Evolutionary conservation across 2,329 filamentous ascomycete genomes (phyloP).

Genomic region (Pleurostoma richardsiae): DNA sequence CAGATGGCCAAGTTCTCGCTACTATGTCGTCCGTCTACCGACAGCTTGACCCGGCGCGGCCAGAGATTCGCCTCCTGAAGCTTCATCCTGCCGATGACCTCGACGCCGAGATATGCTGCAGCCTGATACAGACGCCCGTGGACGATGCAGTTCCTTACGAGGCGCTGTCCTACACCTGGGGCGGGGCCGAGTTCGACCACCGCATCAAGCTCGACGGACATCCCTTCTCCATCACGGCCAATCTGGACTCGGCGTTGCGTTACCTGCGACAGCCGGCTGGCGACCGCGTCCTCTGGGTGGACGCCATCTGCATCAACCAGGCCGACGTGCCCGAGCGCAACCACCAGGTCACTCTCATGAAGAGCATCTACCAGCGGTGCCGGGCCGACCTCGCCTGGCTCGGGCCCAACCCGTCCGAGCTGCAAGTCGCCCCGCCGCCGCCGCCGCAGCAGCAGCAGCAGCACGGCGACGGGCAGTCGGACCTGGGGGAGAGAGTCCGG

Average conservation of each 20-base stretch:
- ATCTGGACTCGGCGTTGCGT: slow-evolving; percentile 7
- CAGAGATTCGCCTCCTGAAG: slow-evolving; percentile 9
- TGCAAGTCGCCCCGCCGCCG: background rate
- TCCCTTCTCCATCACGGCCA: background rate
- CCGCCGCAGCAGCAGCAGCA: too few relatives aligned
- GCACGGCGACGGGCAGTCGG: background rate
- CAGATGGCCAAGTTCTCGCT: too few relatives aligned
- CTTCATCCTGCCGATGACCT: slow-evolving; percentile 4
- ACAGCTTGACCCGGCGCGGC: background rate
- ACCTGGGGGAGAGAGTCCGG: background rate
- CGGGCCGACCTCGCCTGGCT: slow-evolving; percentile 4
- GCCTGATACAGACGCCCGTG: background rate
- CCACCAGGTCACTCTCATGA: slow-evolving; percentile 17
- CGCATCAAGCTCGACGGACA: slow-evolving; percentile 3
- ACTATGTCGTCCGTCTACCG: background rate
- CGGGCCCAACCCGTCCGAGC: background rate
- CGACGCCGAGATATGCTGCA: slow-evolving; percentile 1
- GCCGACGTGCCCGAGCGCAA: slow-evolving; percentile 7
- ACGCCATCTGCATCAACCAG: slow-evolving; percentile 12
- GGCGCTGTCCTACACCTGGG: slow-evolving; percentile 12
- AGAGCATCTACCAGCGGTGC: slow-evolving; percentile 21
- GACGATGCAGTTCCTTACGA: slow-evolving; percentile 7
- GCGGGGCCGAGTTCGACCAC: background rate
- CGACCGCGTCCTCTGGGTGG: slow-evolving; percentile 8
- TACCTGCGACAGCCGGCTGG: slow-evolving; percentile 1